These are phyloP conservation scores for Galerina marginata DNA, from an alignment of 768 basidiomycete species.

Conservation along the genomic window DNA sequence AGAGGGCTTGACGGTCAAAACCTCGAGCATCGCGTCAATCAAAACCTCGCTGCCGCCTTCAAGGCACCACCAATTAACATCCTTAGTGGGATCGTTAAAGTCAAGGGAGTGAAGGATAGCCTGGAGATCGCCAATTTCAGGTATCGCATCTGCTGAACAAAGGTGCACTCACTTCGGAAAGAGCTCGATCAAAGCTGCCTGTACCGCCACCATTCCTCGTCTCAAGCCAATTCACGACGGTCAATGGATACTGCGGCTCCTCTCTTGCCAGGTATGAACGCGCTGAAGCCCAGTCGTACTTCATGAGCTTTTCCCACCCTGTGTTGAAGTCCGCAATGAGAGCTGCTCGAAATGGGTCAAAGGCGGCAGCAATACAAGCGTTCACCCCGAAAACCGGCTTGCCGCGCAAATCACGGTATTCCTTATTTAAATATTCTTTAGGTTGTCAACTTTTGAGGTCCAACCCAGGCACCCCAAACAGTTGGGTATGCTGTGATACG, in stretches of 20 bases:
- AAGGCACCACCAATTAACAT: slow-evolving; percentile 14
- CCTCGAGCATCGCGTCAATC: background rate
- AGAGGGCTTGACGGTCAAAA: background rate
- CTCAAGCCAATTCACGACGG: slow-evolving; percentile 16
- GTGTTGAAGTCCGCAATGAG: slow-evolving; percentile 10
- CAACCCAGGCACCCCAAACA: too few relatives aligned
- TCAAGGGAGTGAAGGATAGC: slow-evolving; percentile 9
- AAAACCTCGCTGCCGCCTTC: slow-evolving; percentile 12
- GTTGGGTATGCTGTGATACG: too few relatives aligned
- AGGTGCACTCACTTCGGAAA: slow-evolving; percentile 5
- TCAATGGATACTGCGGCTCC: slow-evolving; percentile 5
- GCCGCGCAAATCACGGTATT: background rate
- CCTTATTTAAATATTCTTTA: background rate
- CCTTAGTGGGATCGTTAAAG: slow-evolving; percentile 12
- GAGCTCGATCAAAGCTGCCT: slow-evolving; percentile 5
- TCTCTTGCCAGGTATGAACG: slow-evolving; percentile 22
- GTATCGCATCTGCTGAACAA: background rate
- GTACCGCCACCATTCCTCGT: slow-evolving; percentile 5
- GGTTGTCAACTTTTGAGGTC: too few relatives aligned
- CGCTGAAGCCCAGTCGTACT: slow-evolving; percentile 22
- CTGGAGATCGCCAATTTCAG: background rate
- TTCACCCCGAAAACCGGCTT: slow-evolving; percentile 6
- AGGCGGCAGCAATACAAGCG: slow-evolving; percentile 10
- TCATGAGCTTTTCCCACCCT: slow-evolving; percentile 28
- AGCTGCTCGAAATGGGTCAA: background rate